Conservation (phyloP, 1,139 yeast species). For the Casaregolazyma lundiana region DNA sequence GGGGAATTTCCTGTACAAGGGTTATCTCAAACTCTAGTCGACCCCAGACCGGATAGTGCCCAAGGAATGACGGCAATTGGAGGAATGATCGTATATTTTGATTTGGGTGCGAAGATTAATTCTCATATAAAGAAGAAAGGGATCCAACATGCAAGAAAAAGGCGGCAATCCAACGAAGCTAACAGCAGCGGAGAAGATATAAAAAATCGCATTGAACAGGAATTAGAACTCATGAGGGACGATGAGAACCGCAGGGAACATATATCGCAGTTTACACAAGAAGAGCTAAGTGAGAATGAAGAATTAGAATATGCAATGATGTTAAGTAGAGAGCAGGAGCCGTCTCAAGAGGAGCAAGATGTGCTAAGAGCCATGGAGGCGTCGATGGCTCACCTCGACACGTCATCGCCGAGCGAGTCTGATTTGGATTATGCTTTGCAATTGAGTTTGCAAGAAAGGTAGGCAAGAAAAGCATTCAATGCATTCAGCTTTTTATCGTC, state of each 20-base stretch:
- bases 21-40: constrained; percentile 28
- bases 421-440: constrained; percentile 18
- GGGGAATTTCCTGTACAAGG: constrained; percentile 6
- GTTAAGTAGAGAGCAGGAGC: constrained; percentile 22
- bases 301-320: constrained; percentile 42
- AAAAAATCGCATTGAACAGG: constrained; percentile 17
- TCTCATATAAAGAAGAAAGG: constrained; percentile 28
- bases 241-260: constrained; percentile 36
- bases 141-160: constrained; percentile 23
- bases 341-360: constrained; percentile 18
- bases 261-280: constrained; percentile 31
- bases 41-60: constrained; percentile 40
- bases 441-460: constrained; percentile 17
- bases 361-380: constrained; percentile 17
- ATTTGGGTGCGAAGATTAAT: constrained; percentile 45
- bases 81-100: constrained; percentile 50
- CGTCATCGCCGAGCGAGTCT: constrained; percentile 7
- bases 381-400: constrained; percentile 13
- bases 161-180: constrained; percentile 10
- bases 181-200: constrained; percentile 4
- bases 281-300: constrained; percentile 40
- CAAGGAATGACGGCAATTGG: constrained; percentile 55
- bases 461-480: neutral
- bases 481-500: neutral
- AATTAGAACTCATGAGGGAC: constrained; percentile 28